These are phyloP conservation scores for Fusarium udum DNA, from an alignment of 2,329 filamentous ascomycete species.

Conservation along the genomic window DNA sequence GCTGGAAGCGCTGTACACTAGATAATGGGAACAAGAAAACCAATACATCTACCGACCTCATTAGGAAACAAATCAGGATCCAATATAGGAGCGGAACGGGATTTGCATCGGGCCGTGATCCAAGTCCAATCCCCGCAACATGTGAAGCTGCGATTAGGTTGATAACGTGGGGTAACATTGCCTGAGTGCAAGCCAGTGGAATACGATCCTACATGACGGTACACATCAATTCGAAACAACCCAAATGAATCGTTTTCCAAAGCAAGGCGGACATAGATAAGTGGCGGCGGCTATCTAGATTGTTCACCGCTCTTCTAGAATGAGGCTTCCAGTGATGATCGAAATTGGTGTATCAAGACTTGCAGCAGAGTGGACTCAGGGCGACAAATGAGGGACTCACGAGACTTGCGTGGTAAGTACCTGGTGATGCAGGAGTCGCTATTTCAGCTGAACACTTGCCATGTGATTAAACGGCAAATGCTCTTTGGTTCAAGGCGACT, in stretches of 20 bases:
- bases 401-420: slow-evolving; percentile 9
- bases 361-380: slow-evolving; percentile 17
- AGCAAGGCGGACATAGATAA: slow-evolving; percentile 1
- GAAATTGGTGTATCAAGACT: slow-evolving; percentile 14
- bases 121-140: background rate
- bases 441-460: slow-evolving; percentile 19
- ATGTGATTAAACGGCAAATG: slow-evolving; percentile 22
- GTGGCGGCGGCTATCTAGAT: slow-evolving; percentile 13
- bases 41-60: slow-evolving; percentile 33
- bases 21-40: slow-evolving; percentile 42
- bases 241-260: slow-evolving; percentile 1
- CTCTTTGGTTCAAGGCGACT: slow-evolving; percentile 6
- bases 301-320: slow-evolving; percentile 39
- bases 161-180: background rate
- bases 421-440: slow-evolving; percentile 6
- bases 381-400: slow-evolving; percentile 18
- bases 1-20: slow-evolving; percentile 44
- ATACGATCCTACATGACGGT: background rate
- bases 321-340: slow-evolving; percentile 8
- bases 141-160: background rate
- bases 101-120: slow-evolving; percentile 1
- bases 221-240: slow-evolving; percentile 2
- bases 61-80: slow-evolving; percentile 3
- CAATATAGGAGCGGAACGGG: slow-evolving; percentile 19
- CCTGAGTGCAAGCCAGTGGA: background rate